These are phyloP conservation scores for Microcyclospora pomicola DNA, from an alignment of 2,329 filamentous ascomycete species.

Conservation along the genomic window DNA sequence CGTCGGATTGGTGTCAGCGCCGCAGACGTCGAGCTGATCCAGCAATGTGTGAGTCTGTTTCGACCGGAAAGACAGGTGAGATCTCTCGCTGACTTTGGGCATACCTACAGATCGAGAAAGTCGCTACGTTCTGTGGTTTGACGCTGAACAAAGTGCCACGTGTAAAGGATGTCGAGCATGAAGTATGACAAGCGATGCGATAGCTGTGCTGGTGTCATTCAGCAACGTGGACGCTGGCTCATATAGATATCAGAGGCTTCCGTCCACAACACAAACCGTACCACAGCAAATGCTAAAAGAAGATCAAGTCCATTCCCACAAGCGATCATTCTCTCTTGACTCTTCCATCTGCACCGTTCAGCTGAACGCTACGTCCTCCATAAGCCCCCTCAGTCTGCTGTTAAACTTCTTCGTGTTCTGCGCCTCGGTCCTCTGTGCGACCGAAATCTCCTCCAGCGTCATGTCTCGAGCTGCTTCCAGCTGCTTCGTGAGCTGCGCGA, in stretches of 20 bases:
- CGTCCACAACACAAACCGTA: too few species aligned
- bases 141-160: constrained; percentile 24
- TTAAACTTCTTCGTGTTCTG: constrained; percentile 7
- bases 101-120: constrained; percentile 23
- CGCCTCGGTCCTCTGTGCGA: constrained; percentile 1
- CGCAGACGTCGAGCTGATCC: constrained; percentile 30
- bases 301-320: too few species aligned
- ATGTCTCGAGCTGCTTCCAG: constrained; percentile 8
- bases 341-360: too few species aligned
- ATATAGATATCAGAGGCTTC: too few species aligned
- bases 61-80: not conserved
- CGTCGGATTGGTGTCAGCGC: constrained; percentile 35
- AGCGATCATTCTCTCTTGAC: too few species aligned
- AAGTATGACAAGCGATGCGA: constrained; percentile 13
- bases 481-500: constrained; percentile 6
- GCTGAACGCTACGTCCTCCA: too few species aligned
- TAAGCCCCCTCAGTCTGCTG: constrained; percentile 10
- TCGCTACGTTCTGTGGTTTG: constrained; percentile 24
- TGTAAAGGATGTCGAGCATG: constrained; percentile 29
- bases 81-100: constrained; percentile 1
- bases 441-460: constrained; percentile 6
- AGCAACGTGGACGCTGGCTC: too few species aligned
- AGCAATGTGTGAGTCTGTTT: constrained; percentile 25
- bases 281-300: too few species aligned
- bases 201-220: too few species aligned